Percentiles rank a stretch among this genome's conserved stretches.
These are phyloP conservation scores for Sugiyamaella paludigena DNA, from an alignment of 1,139 yeast genomes.

Conservation along the genomic window DNA sequence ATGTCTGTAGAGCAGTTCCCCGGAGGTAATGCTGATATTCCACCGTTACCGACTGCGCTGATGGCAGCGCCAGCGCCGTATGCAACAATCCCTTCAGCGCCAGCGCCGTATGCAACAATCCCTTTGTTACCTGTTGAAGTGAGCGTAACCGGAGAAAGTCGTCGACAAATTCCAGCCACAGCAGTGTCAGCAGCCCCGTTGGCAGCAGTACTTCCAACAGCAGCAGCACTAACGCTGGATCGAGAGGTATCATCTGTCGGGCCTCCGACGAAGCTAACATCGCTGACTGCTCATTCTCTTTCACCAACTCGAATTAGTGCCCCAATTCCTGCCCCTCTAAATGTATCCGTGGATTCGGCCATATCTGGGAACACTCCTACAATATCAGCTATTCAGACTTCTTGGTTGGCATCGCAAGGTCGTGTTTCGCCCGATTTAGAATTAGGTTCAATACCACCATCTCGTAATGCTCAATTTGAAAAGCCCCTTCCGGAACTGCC, in stretches of 20 bases:
- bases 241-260: not conserved
- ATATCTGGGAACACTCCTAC: constrained; percentile 1
- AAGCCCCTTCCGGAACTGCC: constrained; percentile 14
- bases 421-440: not conserved
- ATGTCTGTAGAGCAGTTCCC: constrained; percentile 5
- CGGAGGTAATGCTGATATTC: not conserved
- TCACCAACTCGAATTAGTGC: no score
- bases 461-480: constrained; percentile 1
- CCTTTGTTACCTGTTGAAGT: not conserved
- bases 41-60: not conserved
- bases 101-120: not conserved
- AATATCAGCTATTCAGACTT: constrained; percentile 8
- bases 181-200: not conserved
- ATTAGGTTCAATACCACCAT: not conserved
- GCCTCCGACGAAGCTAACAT: not conserved
- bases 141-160: no score
- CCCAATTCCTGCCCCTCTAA: not conserved
- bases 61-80: not conserved
- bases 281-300: not conserved
- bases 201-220: not conserved
- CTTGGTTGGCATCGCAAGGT: constrained; percentile 4
- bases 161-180: not conserved
- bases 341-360: not conserved
- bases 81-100: not conserved
- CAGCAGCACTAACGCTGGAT: not conserved